phyloP scores from a whole-genome alignment of 1,139 yeast genomes.

The Saccharomycopsis hybrid region DNA sequence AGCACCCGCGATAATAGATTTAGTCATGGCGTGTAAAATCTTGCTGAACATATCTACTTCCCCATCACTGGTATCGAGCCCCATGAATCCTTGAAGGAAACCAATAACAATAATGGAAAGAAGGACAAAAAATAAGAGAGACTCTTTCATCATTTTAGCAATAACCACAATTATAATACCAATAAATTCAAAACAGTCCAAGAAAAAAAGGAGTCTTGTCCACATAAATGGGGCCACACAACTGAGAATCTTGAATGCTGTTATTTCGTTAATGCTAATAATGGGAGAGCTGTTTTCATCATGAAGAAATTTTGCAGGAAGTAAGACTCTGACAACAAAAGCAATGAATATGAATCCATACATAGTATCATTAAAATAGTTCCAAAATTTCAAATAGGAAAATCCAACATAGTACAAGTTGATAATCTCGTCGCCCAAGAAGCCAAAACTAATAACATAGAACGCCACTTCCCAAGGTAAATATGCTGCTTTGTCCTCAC shows the following conservation, averaged over 20 bases:
- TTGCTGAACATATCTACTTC: constrained; percentile 63
- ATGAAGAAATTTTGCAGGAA: constrained; percentile 28
- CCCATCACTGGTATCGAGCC: constrained; percentile 85
- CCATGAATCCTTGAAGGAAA: constrained; percentile 79
- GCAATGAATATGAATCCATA: constrained; percentile 50
- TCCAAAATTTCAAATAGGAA: constrained; percentile 71
- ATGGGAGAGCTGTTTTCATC: constrained; percentile 30
- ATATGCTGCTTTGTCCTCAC: constrained; percentile 35
- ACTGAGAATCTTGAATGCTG: constrained; percentile 66
- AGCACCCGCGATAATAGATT: constrained; percentile 68
- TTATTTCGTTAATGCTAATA: constrained; percentile 60
- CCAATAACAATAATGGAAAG: constrained; percentile 67
- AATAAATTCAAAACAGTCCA: constrained; percentile 75
- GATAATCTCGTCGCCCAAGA: constrained; percentile 56
- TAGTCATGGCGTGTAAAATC: constrained; percentile 57
- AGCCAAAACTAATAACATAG: constrained; percentile 62
- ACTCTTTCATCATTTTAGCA: constrained; percentile 82
- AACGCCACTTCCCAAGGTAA: constrained; percentile 58
- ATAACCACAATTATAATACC: constrained; percentile 87
- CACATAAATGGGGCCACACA: constrained; percentile 85
- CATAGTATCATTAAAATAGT: constrained; percentile 66
- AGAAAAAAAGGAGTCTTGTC: constrained; percentile 66
- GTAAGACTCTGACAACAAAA: constrained; percentile 52
- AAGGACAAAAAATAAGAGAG: constrained; percentile 70
- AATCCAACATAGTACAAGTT: constrained; percentile 73